A percentile compares a stretch with the other conserved stretches of the same genome.
These are phyloP conservation scores for Lipomyces sp. DNA, from an alignment of 805 yeast species.

Conservation along the genomic window DNA sequence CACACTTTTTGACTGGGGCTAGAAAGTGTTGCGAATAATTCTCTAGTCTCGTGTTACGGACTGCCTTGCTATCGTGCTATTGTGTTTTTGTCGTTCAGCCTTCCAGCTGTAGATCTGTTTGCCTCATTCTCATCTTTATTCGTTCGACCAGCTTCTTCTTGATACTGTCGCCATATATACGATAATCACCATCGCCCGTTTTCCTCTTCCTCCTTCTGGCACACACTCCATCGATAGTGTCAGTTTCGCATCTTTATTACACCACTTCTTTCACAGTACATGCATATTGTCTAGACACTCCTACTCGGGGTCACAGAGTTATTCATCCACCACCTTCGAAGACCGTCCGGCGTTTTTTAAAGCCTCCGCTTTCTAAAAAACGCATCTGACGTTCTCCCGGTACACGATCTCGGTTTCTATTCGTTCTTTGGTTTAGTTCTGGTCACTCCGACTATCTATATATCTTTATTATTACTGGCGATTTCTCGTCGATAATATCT, in stretches of 20 bases:
- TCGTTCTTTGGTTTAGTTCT: slow-evolving; percentile 26
- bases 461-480: background rate
- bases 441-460: slow-evolving; percentile 34
- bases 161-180: background rate
- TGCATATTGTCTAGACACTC: slow-evolving; percentile 2
- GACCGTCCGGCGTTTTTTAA: slow-evolving; percentile 14
- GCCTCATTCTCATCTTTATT: background rate
- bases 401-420: slow-evolving; percentile 17
- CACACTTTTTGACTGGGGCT: background rate
- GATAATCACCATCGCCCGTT: too few species aligned
- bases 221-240: background rate
- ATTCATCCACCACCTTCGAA: slow-evolving; percentile 14
- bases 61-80: background rate
- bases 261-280: slow-evolving; percentile 4
- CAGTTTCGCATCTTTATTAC: slow-evolving; percentile 8
- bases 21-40: background rate
- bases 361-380: background rate
- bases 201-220: background rate
- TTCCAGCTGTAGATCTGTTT: background rate
- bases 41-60: background rate
- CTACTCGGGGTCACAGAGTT: slow-evolving; percentile 11
- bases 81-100: background rate
- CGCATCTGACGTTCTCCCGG: slow-evolving; percentile 11
- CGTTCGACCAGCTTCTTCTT: background rate
- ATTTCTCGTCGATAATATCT: background rate